A percentile compares a stretch with the other conserved stretches of the same genome.
phyloP scores from a whole-genome alignment of 2,329 filamentous ascomycete species.

The Nannizziopsis arthrosporioides region DNA sequence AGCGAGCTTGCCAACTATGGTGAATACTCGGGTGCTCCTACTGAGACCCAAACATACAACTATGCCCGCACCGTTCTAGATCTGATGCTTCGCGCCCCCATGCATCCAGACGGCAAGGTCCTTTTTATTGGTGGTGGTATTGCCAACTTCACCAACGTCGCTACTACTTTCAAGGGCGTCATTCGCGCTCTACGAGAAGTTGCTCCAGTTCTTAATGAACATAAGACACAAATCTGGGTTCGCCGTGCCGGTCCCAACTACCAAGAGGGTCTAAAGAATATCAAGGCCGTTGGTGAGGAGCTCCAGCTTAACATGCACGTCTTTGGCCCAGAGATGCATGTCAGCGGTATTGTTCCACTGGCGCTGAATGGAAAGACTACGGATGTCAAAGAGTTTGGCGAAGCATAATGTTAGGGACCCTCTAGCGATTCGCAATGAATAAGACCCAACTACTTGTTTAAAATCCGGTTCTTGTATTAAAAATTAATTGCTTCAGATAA shows the following conservation, averaged over 20 bases:
- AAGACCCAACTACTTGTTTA: background rate
- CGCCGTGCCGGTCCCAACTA: slow-evolving; percentile 87
- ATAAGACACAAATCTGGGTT: slow-evolving; percentile 98
- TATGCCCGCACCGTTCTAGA: slow-evolving; percentile 95
- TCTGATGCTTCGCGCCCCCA: slow-evolving; percentile 86
- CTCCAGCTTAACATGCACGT: slow-evolving; percentile 92
- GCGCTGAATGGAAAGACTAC: slow-evolving; percentile 58
- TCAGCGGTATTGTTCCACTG: slow-evolving; percentile 90
- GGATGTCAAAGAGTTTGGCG: slow-evolving; percentile 49
- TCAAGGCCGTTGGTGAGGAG: slow-evolving; percentile 92
- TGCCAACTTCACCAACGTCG: slow-evolving; percentile 99
- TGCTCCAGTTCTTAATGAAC: slow-evolving; percentile 72
- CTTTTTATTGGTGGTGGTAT: slow-evolving; percentile 99
- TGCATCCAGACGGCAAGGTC: slow-evolving; percentile 83
- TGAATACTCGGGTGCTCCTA: slow-evolving; percentile 98
- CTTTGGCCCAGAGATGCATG: slow-evolving; percentile 69
- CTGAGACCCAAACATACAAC: slow-evolving; percentile 98
- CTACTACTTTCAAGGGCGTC: slow-evolving; percentile 98
- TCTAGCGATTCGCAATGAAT: background rate
- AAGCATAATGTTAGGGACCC: slow-evolving; percentile 20
- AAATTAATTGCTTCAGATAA: slow-evolving; percentile 7
- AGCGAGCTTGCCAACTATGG: slow-evolving; percentile 98
- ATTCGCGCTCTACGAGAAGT: slow-evolving; percentile 92
- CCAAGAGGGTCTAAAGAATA: slow-evolving; percentile 99
- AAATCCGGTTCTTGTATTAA: slow-evolving; percentile 7